Base-by-base conservation (phyloP, 169 alveolate genomes). In the Babesia caballi region DNA sequence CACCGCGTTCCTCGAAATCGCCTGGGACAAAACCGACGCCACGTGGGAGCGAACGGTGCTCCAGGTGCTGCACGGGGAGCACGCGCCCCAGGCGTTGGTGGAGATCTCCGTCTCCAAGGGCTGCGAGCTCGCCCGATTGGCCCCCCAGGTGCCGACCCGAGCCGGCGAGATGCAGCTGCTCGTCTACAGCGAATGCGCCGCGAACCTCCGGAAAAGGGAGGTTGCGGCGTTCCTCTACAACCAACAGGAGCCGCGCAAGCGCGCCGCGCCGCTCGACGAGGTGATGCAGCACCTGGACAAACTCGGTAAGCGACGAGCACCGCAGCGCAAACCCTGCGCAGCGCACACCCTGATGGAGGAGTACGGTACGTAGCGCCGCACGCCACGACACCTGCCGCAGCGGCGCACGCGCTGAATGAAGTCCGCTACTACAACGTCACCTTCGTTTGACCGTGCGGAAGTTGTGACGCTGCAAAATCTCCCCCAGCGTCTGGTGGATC, bases 11-110 rank as follows among this genome's bases (percentile, higher is more conserved):
- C 65, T 61, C 47, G 70, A 81, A 23, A 32, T 81, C 15, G 35
- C 71, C 17, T 81, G 88, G 88, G 88, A 81, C 72, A 81, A 81
- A 30, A 51, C 30, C 21, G 81, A 81, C n/a, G 32, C 21, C 40
- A 19, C 42, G 21, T 57, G 74, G 65, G 78, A 70, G 51, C 52
- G 49, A 23, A 11, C 60, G 52, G 47, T 61, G 3, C 27, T 71
- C 0, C 71, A 70, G 25, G 30, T 52, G 15, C 46, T 61, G n/a
- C 38, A 59, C 28, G 83, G 83, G 27, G 68, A 69, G 4, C n/a
- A 15, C 57, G 27, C 30, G 41, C 84, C 84, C 6, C 35, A 19
- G 12, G 38, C 70, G 19, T 51, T 71, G 15, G 56, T 61, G 52
- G 83, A 65, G 42, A 17, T 80, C 25, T 69, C 78, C 17, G 76